These are phyloP conservation scores for Leucocoprinus birnbaumii DNA, from an alignment of 768 basidiomycete genomes.

Conservation along the genomic window DNA sequence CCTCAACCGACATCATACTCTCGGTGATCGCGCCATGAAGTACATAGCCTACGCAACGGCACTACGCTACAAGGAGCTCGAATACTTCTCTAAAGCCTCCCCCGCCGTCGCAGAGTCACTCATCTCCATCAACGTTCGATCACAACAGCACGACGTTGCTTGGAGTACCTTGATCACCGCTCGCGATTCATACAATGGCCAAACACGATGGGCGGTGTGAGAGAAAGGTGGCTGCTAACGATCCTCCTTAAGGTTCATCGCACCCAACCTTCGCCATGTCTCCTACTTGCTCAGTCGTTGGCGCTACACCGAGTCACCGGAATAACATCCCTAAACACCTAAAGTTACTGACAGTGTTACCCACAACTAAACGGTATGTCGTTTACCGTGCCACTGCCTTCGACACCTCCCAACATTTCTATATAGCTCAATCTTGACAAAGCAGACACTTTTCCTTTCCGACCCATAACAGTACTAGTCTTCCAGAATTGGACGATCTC, in stretches of 20 bases:
- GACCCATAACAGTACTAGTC: no score
- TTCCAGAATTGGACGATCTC: no score
- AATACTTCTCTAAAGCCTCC: slow-evolving; percentile 91
- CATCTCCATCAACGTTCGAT: slow-evolving; percentile 92
- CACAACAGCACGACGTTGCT: slow-evolving; percentile 97
- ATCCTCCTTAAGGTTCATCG: slow-evolving; percentile 77
- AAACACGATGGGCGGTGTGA: slow-evolving; percentile 99
- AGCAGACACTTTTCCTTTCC: slow-evolving; percentile 83
- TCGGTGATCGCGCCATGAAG: slow-evolving; percentile 91
- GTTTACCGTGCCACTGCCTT: not conserved
- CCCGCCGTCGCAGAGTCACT: slow-evolving; percentile 90
- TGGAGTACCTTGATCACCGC: slow-evolving; percentile 95
- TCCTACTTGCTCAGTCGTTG: no score
- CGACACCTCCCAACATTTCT: not conserved
- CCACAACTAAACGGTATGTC: slow-evolving; percentile 56
- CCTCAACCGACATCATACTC: slow-evolving; percentile 88
- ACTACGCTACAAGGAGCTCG: slow-evolving; percentile 96
- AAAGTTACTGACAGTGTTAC: slow-evolving; percentile 47
- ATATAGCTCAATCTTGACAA: slow-evolving; percentile 85
- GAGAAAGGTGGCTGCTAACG: slow-evolving; percentile 71
- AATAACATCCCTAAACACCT: slow-evolving; percentile 65
- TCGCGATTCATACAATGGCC: slow-evolving; percentile 80
- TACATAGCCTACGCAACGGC: slow-evolving; percentile 97
- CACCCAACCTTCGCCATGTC: no score
- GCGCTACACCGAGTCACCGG: slow-evolving; percentile 88